Percentiles rank a stretch among this genome's conserved stretches.
Evolutionary conservation across 1,139 yeast species (phyloP).

Genomic region (Candida sojae): DNA sequence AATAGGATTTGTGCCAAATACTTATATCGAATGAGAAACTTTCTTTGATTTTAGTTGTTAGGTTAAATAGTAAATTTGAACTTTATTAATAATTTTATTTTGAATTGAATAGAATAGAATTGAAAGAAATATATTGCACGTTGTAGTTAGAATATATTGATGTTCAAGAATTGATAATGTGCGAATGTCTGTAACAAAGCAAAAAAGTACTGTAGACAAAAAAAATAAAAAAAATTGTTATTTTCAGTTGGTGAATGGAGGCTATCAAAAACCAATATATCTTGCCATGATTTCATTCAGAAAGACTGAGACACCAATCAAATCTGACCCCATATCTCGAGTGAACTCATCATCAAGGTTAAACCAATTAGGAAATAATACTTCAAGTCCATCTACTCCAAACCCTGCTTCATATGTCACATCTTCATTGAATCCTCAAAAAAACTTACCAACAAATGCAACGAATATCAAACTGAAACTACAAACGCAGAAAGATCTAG

Average conservation of each 20-base stretch:
- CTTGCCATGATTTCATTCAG: conserved; percentile 22
- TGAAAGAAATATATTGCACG: no score
- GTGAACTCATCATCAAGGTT: conserved; percentile 36
- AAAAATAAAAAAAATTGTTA: no score
- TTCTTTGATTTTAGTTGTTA: neutral
- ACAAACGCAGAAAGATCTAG: conserved; percentile 23
- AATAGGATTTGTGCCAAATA: conserved; percentile 45
- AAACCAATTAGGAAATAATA: conserved; percentile 20
- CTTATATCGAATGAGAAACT: conserved; percentile 21
- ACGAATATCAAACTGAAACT: conserved; percentile 19
- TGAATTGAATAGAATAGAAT: no score
- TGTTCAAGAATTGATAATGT: no score
- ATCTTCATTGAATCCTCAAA: conserved; percentile 42
- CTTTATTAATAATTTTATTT: no score
- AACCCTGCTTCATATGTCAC: conserved; percentile 27
- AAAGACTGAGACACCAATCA: conserved; percentile 18
- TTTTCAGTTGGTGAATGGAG: no score
- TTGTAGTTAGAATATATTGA: no score
- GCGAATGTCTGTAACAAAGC: no score
- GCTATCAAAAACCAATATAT: neutral
- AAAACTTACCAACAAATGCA: conserved; percentile 27
- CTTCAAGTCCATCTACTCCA: conserved; percentile 28
- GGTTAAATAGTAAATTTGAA: no score
- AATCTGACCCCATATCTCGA: conserved; percentile 37
- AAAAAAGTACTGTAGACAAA: no score